Percentiles rank a stretch among this genome's conserved stretches.
phyloP scores from a whole-genome alignment of 306 rosid genomes.

The Quercus rubra region DNA sequence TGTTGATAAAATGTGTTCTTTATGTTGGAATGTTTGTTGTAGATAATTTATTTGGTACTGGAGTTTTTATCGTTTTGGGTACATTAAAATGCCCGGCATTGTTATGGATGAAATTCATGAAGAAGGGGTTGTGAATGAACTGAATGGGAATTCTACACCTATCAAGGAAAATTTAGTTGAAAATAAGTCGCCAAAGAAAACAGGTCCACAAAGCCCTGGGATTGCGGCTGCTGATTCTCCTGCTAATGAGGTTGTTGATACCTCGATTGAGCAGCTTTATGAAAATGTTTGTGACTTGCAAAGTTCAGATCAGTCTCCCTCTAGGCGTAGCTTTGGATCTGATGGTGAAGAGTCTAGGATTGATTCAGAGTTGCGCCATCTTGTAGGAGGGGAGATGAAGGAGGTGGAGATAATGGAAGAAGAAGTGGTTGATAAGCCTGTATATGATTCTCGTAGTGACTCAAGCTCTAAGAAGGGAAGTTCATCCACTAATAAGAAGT shows the following conservation, averaged over 20 bases:
- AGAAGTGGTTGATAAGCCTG: constrained; percentile 53
- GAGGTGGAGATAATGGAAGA: constrained; percentile 96
- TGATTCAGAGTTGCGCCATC: constrained; percentile 85
- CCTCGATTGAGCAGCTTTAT: constrained; percentile 90
- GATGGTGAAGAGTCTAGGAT: constrained; percentile 95
- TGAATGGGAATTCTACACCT: constrained; percentile 28
- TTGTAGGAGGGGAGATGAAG: constrained; percentile 91
- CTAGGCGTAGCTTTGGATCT: constrained; percentile 68
- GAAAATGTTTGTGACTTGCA: constrained; percentile 98
- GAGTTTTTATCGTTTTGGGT: constrained; percentile 24
- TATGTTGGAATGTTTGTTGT: constrained; percentile 14
- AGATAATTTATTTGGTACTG: constrained; percentile 34
- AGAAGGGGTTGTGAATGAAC: constrained; percentile 36
- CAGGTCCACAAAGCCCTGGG: constrained; percentile 41
- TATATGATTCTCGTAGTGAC: constrained; percentile 38
- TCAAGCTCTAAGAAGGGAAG: constrained; percentile 47
- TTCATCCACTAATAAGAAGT: constrained; percentile 41
- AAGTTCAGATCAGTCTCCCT: constrained; percentile 91
- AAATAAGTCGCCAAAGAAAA: constrained; percentile 30
- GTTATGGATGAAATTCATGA: constrained; percentile 38
- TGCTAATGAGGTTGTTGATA: constrained; percentile 55
- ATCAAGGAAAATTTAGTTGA: constrained; percentile 33
- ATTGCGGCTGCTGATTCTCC: constrained; percentile 16
- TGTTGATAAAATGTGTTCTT: neutral
- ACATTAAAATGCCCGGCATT: constrained; percentile 60